These are phyloP conservation scores for Eutrema heterophyllum DNA, from an alignment of 345 rosid genomes.

Conservation along the genomic window DNA sequence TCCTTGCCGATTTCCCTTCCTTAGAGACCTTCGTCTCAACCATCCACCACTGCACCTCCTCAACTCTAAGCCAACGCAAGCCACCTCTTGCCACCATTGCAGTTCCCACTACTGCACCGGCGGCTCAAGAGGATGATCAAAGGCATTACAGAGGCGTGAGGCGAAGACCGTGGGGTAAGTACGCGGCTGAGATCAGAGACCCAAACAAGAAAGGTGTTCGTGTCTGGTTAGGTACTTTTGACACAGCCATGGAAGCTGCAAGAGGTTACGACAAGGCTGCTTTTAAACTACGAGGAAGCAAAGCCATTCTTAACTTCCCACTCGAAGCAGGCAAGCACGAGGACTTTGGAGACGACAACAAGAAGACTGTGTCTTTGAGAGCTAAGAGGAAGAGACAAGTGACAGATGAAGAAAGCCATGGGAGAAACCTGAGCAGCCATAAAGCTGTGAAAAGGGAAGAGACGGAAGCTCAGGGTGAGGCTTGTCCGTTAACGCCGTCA, in stretches of 20 bases:
- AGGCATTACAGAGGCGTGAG: conserved; percentile 78
- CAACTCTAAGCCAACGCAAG: conserved; percentile 59
- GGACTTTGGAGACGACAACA: conserved; percentile 9
- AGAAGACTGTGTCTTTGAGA: not conserved
- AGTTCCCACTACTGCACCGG: not conserved
- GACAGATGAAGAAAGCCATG: conserved; percentile 21
- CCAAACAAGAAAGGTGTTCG: conserved; percentile 79
- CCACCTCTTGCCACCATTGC: conserved; percentile 39
- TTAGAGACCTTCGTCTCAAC: conserved; percentile 35
- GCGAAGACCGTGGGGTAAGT: conserved; percentile 86
- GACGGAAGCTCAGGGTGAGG: not conserved
- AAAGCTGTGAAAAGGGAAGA: conserved; percentile 32
- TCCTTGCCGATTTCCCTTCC: conserved; percentile 50
- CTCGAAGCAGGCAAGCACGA: conserved; percentile 51
- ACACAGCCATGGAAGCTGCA: conserved; percentile 77
- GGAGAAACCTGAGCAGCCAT: not conserved
- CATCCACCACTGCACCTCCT: conserved; percentile 16
- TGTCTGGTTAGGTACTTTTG: conserved; percentile 86
- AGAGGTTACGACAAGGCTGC: conserved; percentile 81
- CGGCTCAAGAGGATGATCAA: conserved; percentile 19
- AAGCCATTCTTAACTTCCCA: conserved; percentile 87
- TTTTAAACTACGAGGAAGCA: conserved; percentile 71
- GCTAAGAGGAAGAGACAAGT: conserved; percentile 44
- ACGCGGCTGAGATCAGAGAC: conserved; percentile 86
- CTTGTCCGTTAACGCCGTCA: conserved; percentile 75